phyloP scores from a whole-genome alignment of 768 basidiomycete genomes.

The Terana coerulea region DNA sequence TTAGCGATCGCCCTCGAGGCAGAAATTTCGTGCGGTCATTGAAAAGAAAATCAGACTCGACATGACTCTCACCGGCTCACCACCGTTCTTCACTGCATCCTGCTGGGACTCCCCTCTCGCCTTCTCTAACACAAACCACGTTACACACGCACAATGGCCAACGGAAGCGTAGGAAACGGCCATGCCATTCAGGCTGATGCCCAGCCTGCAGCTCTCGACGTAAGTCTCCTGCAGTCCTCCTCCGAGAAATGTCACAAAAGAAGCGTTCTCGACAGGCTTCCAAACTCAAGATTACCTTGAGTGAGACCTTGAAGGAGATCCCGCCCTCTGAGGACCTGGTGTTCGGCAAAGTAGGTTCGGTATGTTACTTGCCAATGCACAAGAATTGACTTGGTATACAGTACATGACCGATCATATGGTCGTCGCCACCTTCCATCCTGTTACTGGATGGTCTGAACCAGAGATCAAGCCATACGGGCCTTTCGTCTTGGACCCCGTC shows the following conservation, averaged over 20 bases:
- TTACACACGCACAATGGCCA: not conserved
- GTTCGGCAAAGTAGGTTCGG: constrained; percentile 52
- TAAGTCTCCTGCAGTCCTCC: not conserved
- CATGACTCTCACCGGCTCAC: not conserved
- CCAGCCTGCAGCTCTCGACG: constrained; percentile 12
- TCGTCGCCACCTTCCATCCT: constrained; percentile 60
- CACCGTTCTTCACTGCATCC: not conserved
- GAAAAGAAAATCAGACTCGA: not conserved
- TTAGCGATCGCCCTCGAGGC: constrained; percentile 1
- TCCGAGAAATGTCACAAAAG: not conserved
- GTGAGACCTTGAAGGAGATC: constrained; percentile 46
- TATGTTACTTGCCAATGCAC: not conserved
- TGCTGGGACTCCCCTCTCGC: not conserved
- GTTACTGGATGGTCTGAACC: constrained; percentile 65
- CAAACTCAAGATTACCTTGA: constrained; percentile 44
- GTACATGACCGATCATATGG: constrained; percentile 79
- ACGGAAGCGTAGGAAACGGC: constrained; percentile 5
- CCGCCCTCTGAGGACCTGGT: constrained; percentile 42
- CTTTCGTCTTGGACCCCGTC: constrained; percentile 54
- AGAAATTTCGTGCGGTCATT: constrained; percentile 8
- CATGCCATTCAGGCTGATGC: constrained; percentile 1
- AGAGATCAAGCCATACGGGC: constrained; percentile 68
- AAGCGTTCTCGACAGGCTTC: constrained; percentile 41
- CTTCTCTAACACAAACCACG: not conserved
- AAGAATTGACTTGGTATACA: constrained; percentile 20